Evolutionary conservation across 176 grass and related monocot genomes (phyloP).

Genomic region (Carex scoparia): DNA sequence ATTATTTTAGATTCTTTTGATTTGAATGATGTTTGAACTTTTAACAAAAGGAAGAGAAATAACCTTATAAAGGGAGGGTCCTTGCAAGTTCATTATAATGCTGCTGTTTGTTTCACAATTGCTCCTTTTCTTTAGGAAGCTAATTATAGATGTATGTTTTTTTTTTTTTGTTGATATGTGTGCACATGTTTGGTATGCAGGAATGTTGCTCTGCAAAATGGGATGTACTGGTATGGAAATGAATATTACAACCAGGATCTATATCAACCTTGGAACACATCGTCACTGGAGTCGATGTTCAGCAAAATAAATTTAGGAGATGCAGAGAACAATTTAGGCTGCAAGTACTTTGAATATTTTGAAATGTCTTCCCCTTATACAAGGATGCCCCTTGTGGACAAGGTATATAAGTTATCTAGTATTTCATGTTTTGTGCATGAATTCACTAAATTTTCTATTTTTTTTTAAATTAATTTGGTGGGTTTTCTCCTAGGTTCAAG

Average conservation of each 20-base stretch:
- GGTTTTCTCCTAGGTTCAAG: conserved; percentile 43
- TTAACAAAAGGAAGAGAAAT: not conserved
- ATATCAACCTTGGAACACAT: conserved; percentile 47
- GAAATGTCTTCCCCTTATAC: conserved; percentile 72
- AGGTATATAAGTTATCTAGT: conserved; percentile 42
- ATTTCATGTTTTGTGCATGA: not conserved
- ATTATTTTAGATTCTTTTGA: not conserved
- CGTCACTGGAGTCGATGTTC: conserved; percentile 43
- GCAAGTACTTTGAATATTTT: conserved; percentile 72
- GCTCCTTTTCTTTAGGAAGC: not conserved
- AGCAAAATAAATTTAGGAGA: conserved; percentile 26
- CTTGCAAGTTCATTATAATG: not conserved
- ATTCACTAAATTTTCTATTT: not conserved
- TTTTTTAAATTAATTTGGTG: conserved; percentile 12
- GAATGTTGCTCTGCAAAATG: conserved; percentile 48
- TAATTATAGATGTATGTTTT: not conserved
- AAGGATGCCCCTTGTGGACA: conserved; percentile 69
- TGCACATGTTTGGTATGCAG: conserved; percentile 17
- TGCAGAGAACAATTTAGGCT: conserved; percentile 39
- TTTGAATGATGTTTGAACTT: not conserved
- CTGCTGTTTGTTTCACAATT: not conserved
- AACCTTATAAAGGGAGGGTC: not conserved
- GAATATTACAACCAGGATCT: conserved; percentile 49
- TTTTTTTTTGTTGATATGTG: not conserved
- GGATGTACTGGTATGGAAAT: conserved; percentile 42